Base-by-base conservation (phyloP, 768 basidiomycete species). In the Tulasnella sp. region DNA sequence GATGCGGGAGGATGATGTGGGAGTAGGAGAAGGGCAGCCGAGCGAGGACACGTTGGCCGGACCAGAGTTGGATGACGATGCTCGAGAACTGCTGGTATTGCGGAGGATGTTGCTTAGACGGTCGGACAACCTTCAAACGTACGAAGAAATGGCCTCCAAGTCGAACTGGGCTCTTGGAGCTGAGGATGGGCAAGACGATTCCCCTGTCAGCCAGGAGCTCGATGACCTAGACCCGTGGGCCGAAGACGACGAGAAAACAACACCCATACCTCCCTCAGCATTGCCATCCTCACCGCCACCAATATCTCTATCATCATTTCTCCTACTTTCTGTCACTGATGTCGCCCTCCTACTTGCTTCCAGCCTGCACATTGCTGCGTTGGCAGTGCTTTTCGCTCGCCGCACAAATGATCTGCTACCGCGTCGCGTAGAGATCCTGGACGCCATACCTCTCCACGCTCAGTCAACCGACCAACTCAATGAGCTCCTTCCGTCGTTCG, bases 111-210 rank as follows among this genome's bases (percentile, higher is more conserved):
- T 92, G n/a, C 74, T 91, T 31, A 74, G 78, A 50, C 76, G 87
- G 10, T 72, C 81, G 29, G 85, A 88, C 68, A 74, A 79, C 49
- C 73, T 91, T 49, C 83, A 82, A 62, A 87, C 86, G n/a, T 91
- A 77, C 60, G 73, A 78, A 21, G 78, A 84, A 65, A 76, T 89
- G 64, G 78, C 71, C 66, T 15, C 49, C 5, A 42, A 55, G 12
- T 27, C 46, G 25, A 8, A 49, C 42, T 54, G 60, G 58, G 75
- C 75, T 62, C 73, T 69, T 21, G 63, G 73, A 11, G 68, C 76
- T 24, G 60, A 62, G 9, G 64, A 67, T 30, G 61, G 65, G 31
- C 67, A 61, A 3, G 50, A 62, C 21, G 24, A 34, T 21, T 41
- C 27, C 48, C 21, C 25, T 19, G 52, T 51, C 25, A 50, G 21